These are phyloP conservation scores for Astrocystis sublimbata DNA, from an alignment of 495 filamentous ascomycete genomes.

Conservation along the genomic window DNA sequence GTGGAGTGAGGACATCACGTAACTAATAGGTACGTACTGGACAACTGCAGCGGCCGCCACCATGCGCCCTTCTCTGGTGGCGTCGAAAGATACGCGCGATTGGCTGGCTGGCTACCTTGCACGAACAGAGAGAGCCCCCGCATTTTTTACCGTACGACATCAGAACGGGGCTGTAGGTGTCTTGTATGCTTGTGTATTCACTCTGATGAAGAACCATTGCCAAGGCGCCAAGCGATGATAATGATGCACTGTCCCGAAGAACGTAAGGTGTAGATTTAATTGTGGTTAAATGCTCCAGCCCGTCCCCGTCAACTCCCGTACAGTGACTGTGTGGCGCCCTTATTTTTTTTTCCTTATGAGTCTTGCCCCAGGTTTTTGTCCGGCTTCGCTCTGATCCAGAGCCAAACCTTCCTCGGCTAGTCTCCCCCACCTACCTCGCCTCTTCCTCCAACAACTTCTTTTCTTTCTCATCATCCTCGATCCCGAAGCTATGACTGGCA, in stretches of 20 bases:
- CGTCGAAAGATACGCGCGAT: neutral
- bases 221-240: no score
- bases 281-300: no score
- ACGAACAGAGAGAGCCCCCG: neutral
- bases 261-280: no score
- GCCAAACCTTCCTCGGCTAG: slow-evolving; percentile 2
- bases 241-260: no score
- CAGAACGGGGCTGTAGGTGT: neutral
- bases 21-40: no score
- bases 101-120: neutral
- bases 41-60: no score
- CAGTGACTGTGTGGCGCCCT: neutral
- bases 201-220: no score
- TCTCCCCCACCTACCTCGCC: neutral
- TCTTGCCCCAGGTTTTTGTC: neutral
- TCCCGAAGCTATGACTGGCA: neutral
- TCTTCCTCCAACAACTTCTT: slow-evolving; percentile 1
- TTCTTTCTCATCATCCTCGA: neutral
- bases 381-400: neutral
- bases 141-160: neutral
- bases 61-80: neutral
- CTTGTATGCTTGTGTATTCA: no score
- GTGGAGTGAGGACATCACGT: no score
- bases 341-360: neutral
- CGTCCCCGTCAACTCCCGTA: no score